Evolutionary conservation across 1,139 yeast genomes (phyloP).

Genomic region (Geotrichum carabidarum): DNA sequence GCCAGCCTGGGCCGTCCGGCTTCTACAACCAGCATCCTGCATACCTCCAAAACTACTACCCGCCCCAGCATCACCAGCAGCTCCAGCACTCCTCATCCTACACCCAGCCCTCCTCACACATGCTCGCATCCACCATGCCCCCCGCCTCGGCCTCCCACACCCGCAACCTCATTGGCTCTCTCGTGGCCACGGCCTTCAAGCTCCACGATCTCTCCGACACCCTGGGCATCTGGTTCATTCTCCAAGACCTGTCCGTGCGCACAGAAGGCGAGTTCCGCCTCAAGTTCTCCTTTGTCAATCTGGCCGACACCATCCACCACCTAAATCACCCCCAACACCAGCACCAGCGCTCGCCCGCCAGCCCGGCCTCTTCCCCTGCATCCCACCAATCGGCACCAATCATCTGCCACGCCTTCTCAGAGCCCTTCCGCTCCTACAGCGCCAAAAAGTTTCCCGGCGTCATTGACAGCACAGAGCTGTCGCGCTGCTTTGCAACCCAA

Average conservation of each 20-base stretch:
- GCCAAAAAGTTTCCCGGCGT: slow-evolving; percentile 47
- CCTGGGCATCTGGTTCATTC: slow-evolving; percentile 43
- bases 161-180: slow-evolving; percentile 41
- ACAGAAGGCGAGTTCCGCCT: slow-evolving; percentile 43
- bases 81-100: slow-evolving; percentile 16
- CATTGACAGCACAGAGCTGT: slow-evolving; percentile 41
- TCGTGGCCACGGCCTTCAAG: slow-evolving; percentile 41
- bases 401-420: slow-evolving; percentile 36
- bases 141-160: slow-evolving; percentile 31
- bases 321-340: not conserved
- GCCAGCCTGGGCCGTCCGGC: no score
- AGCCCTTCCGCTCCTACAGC: slow-evolving; percentile 39
- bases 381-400: slow-evolving; percentile 29
- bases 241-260: slow-evolving; percentile 43
- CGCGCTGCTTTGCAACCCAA: slow-evolving; percentile 42
- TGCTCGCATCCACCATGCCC: slow-evolving; percentile 7
- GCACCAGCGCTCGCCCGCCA: not conserved
- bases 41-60: slow-evolving; percentile 14
- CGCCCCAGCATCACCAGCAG: slow-evolving; percentile 13
- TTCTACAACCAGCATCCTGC: slow-evolving; percentile 11
- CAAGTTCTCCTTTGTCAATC: slow-evolving; percentile 38
- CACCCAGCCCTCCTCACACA: slow-evolving; percentile 5
- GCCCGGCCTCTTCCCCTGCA: not conserved
- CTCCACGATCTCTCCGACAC: slow-evolving; percentile 38
- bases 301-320: slow-evolving; percentile 24